These are phyloP conservation scores for Inga leiocalycina DNA, from an alignment of 306 rosid species.

Conservation along the genomic window DNA sequence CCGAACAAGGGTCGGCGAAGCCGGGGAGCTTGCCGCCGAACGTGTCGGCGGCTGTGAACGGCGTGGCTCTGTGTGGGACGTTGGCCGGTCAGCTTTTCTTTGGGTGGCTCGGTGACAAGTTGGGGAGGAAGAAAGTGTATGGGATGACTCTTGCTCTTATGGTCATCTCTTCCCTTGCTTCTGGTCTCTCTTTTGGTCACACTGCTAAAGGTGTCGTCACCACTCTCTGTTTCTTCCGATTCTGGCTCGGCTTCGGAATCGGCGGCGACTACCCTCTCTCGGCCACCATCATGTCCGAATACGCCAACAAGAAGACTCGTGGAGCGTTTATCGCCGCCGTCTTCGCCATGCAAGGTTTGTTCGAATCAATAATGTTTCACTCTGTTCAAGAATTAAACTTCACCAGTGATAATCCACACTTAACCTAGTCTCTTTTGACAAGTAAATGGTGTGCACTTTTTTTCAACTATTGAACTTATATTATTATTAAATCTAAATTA, in stretches of 20 bases:
- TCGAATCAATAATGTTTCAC: background rate
- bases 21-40: slow-evolving; percentile 52
- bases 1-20: slow-evolving; percentile 23
- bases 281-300: slow-evolving; percentile 58
- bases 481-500: background rate
- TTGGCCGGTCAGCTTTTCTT: slow-evolving; percentile 44
- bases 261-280: slow-evolving; percentile 61
- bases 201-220: slow-evolving; percentile 33
- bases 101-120: slow-evolving; percentile 56
- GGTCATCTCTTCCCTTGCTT: slow-evolving; percentile 43
- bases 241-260: slow-evolving; percentile 58
- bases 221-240: slow-evolving; percentile 54
- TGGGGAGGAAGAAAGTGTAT: slow-evolving; percentile 51
- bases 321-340: slow-evolving; percentile 49
- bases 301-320: slow-evolving; percentile 45
- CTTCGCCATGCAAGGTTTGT: slow-evolving; percentile 57
- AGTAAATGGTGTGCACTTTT: background rate
- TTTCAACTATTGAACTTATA: background rate
- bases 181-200: slow-evolving; percentile 52
- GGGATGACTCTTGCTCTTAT: slow-evolving; percentile 54
- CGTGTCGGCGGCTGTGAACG: slow-evolving; percentile 48
- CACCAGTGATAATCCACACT: background rate
- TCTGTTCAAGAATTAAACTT: background rate
- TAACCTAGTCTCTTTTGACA: background rate
- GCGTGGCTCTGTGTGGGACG: slow-evolving; percentile 52